Conservation (phyloP, 139 green algal genomes). For the Choricystis sp. region DNA sequence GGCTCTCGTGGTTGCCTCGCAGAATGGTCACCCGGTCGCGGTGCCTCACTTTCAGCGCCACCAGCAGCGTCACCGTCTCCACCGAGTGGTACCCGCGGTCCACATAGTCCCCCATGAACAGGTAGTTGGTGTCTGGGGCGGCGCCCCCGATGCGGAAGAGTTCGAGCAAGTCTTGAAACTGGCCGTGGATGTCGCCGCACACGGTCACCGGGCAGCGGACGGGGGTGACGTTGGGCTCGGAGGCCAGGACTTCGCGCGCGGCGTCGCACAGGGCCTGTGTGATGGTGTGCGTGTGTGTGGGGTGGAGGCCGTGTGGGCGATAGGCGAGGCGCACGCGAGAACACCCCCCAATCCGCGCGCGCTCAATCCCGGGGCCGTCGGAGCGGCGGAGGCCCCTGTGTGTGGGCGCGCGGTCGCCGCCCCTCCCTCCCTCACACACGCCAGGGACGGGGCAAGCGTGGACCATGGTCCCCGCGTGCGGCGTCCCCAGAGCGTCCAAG, state of each 20-base stretch:
- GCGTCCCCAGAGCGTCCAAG: too few relatives aligned
- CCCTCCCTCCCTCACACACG: too few relatives aligned
- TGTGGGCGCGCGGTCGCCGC: too few relatives aligned
- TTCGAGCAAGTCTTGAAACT: slow-evolving; percentile 94
- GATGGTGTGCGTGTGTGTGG: too few relatives aligned
- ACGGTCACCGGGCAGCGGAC: slow-evolving; percentile 91
- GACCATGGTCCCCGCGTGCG: too few relatives aligned
- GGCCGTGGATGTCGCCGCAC: slow-evolving; percentile 94
- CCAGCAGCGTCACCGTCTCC: slow-evolving; percentile 82
- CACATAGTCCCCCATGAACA: slow-evolving; percentile 99
- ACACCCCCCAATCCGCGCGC: too few relatives aligned
- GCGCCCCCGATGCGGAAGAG: slow-evolving; percentile 90
- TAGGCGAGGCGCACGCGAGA: too few relatives aligned
- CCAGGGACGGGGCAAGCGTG: too few relatives aligned
- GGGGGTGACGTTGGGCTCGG: slow-evolving; percentile 92
- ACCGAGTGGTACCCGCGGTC: slow-evolving; percentile 95
- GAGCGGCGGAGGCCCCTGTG: too few relatives aligned
- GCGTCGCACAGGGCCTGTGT: slow-evolving; percentile 68
- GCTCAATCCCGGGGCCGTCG: too few relatives aligned
- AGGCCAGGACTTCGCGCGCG: slow-evolving; percentile 70
- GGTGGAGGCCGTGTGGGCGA: too few relatives aligned
- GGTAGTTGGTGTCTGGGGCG: slow-evolving; percentile 94
- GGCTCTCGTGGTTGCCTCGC: slow-evolving; percentile 93
- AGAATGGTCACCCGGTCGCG: slow-evolving; percentile 92
- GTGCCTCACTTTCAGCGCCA: slow-evolving; percentile 86